Evolutionary conservation across 257 asterid species (phyloP).

Genomic region (Nicotiana tabacum): DNA sequence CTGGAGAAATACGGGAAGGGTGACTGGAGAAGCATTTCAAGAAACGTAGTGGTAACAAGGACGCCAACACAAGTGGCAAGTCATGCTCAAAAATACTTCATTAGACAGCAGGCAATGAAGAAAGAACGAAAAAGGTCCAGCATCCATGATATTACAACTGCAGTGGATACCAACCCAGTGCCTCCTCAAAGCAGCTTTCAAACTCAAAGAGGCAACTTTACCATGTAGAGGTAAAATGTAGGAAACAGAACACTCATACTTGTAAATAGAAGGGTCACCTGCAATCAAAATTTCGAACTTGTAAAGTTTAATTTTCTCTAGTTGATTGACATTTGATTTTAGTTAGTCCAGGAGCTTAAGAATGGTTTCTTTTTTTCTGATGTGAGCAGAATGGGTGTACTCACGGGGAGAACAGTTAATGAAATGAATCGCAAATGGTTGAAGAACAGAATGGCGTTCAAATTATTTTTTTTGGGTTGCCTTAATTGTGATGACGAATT

Average conservation of each 20-base stretch:
- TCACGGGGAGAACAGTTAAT: background rate
- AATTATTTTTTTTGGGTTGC: background rate
- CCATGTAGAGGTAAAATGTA: slow-evolving; percentile 32
- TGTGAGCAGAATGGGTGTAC: background rate
- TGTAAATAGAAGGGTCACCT: slow-evolving; percentile 22
- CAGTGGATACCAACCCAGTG: slow-evolving; percentile 40
- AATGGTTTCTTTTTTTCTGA: background rate
- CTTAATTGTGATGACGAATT: background rate
- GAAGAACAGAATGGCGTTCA: background rate
- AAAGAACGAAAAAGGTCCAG: slow-evolving; percentile 83
- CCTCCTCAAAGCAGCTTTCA: slow-evolving; percentile 52
- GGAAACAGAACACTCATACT: background rate
- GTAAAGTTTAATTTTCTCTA: slow-evolving; percentile 26
- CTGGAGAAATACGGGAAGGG: slow-evolving; percentile 79
- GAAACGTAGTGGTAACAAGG: slow-evolving; percentile 78
- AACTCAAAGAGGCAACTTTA: slow-evolving; percentile 36
- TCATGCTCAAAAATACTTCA: slow-evolving; percentile 84
- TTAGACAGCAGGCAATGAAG: slow-evolving; percentile 65
- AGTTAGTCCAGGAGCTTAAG: slow-evolving; percentile 7
- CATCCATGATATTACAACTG: slow-evolving; percentile 82
- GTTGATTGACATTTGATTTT: slow-evolving; percentile 13
- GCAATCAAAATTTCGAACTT: slow-evolving; percentile 24
- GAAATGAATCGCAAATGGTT: background rate
- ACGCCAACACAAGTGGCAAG: slow-evolving; percentile 96
- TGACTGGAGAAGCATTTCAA: slow-evolving; percentile 94